These are phyloP conservation scores for Tulasnella sp. DNA, from an alignment of 768 basidiomycete genomes.

Conservation along the genomic window DNA sequence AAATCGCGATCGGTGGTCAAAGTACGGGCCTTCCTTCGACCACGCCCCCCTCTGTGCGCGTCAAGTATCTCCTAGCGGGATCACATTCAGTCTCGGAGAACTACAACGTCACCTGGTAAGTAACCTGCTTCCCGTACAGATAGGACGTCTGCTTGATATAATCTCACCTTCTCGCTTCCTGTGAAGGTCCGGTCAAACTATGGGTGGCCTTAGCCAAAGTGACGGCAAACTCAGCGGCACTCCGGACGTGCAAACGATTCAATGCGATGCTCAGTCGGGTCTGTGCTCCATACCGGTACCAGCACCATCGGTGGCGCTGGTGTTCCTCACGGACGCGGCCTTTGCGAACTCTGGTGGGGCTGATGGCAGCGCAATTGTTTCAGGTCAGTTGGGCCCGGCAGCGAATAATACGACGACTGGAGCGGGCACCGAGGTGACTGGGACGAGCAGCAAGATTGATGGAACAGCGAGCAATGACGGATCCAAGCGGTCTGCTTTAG, in stretches of 20 bases:
- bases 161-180: background rate
- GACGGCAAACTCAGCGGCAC: constrained; percentile 12
- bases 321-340: constrained; percentile 15
- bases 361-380: background rate
- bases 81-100: constrained; percentile 10
- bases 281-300: background rate
- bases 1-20: constrained; percentile 7
- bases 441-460: too few relatives aligned
- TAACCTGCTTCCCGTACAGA: background rate
- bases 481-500: too few relatives aligned
- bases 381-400: background rate
- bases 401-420: background rate
- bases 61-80: constrained; percentile 4
- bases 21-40: constrained; percentile 8
- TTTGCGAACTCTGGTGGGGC: background rate
- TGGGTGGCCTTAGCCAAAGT: constrained; percentile 8
- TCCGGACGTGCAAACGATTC: background rate
- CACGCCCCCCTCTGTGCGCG: constrained; percentile 3
- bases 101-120: constrained; percentile 16
- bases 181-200: constrained; percentile 16
- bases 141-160: background rate
- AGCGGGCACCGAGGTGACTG: too few relatives aligned
- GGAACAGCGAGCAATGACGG: too few relatives aligned
- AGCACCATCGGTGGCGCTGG: constrained; percentile 13
- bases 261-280: background rate